A percentile compares a stretch with the other conserved stretches of the same genome.
These are phyloP conservation scores for Drechslerella stenobrocha DNA, from an alignment of 2,329 filamentous ascomycete genomes.

Conservation along the genomic window DNA sequence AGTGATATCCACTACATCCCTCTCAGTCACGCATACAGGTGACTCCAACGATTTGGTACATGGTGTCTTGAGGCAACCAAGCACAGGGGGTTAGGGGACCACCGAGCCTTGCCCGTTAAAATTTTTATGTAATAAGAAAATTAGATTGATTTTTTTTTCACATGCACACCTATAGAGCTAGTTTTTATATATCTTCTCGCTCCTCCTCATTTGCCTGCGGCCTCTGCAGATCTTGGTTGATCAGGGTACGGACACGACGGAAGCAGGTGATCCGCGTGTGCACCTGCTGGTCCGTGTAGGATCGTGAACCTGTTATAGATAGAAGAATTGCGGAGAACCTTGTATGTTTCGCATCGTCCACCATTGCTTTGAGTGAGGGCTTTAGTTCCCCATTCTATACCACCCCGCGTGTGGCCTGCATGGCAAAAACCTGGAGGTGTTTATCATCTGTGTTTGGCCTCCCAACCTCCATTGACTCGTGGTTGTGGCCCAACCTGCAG, in stretches of 20 bases:
- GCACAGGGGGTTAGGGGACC: conserved; percentile 12
- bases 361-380: conserved; percentile 24
- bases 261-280: conserved; percentile 41
- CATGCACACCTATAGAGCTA: neutral
- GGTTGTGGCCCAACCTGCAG: too few species aligned
- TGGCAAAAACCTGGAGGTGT: too few species aligned
- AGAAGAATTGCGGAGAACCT: conserved; percentile 49
- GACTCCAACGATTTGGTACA: conserved; percentile 18
- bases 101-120: too few species aligned
- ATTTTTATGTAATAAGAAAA: conserved; percentile 10
- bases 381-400: conserved; percentile 24
- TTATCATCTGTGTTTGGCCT: too few species aligned
- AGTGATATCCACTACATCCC: conserved; percentile 25
- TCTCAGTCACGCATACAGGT: neutral
- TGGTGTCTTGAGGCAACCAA: neutral
- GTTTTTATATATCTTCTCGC: too few species aligned
- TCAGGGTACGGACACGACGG: conserved; percentile 38
- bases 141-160: conserved; percentile 35
- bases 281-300: too few species aligned
- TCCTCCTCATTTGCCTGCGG: conserved; percentile 10
- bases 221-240: conserved; percentile 13
- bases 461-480: too few species aligned
- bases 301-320: conserved; percentile 17
- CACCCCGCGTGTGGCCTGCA: too few species aligned
- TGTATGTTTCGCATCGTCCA: conserved; percentile 33